Percentiles rank a stretch among this genome's conserved stretches.
Evolutionary conservation across 1,284 basidiomycete species (phyloP).

Genomic region (Pseudozyma tsukubaensis): DNA sequence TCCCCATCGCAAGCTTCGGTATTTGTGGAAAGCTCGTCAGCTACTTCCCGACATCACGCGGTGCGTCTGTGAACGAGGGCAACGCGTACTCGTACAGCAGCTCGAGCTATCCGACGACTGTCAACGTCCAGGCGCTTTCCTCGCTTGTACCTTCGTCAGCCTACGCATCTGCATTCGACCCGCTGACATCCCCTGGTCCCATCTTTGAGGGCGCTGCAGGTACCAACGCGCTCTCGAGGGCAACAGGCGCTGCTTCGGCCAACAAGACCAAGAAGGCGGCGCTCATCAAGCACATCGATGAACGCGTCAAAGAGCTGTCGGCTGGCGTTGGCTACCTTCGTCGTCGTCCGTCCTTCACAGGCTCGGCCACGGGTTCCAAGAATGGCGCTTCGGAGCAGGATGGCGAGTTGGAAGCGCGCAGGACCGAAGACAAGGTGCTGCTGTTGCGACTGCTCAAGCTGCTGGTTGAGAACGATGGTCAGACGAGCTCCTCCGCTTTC

Average conservation of each 20-base stretch:
- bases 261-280: conserved; percentile 61
- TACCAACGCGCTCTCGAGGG: conserved; percentile 53
- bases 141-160: conserved; percentile 51
- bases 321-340: conserved; percentile 63
- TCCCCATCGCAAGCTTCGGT: conserved; percentile 64
- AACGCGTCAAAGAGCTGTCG: conserved; percentile 57
- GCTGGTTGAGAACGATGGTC: conserved; percentile 64
- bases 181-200: conserved; percentile 61
- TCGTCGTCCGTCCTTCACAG: conserved; percentile 45
- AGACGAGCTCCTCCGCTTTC: conserved; percentile 47
- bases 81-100: conserved; percentile 40
- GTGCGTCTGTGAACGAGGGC: conserved; percentile 8
- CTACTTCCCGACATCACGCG: conserved; percentile 54
- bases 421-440: conserved; percentile 62
- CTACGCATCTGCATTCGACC: conserved; percentile 61
- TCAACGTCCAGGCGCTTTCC: conserved; percentile 50
- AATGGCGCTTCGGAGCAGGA: conserved; percentile 19
- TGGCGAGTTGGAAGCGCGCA: conserved; percentile 50
- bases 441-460: conserved; percentile 59
- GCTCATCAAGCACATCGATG: conserved; percentile 58
- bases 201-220: conserved; percentile 55
- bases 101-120: conserved; percentile 36
- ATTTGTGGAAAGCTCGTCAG: conserved; percentile 63
- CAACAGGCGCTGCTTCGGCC: conserved; percentile 39
- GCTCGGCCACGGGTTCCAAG: conserved; percentile 13